Percentiles rank a stretch among this genome's conserved stretches.
These are phyloP conservation scores for Chaetomium globosum DNA, from an alignment of 2,329 filamentous ascomycete genomes.

Conservation along the genomic window DNA sequence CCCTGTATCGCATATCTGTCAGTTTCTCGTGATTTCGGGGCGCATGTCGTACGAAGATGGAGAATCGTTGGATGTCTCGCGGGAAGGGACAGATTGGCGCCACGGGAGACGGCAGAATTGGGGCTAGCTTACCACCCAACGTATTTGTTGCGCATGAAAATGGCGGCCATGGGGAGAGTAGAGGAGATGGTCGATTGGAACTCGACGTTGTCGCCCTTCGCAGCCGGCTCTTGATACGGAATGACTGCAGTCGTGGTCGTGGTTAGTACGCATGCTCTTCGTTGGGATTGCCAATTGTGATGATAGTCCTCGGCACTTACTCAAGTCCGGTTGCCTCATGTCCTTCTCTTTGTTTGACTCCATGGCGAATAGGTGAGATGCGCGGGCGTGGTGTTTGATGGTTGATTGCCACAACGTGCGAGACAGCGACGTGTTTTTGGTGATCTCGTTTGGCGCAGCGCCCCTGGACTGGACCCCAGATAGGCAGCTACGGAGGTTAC, in stretches of 20 bases:
- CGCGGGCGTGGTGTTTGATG: neutral
- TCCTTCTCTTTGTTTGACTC: conserved; percentile 47
- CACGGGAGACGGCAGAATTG: neutral
- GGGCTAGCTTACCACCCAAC: conserved; percentile 60
- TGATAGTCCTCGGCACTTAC: conserved; percentile 39
- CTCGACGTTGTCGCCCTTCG: conserved; percentile 66
- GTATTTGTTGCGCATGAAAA: conserved; percentile 89
- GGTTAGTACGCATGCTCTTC: conserved; percentile 18
- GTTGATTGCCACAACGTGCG: conserved; percentile 6
- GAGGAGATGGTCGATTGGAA: conserved; percentile 71
- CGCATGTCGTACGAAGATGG: neutral
- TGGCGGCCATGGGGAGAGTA: conserved; percentile 92
- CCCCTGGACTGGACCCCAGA: neutral
- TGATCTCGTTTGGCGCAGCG: neutral
- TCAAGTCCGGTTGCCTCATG: conserved; percentile 50
- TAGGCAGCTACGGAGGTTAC: too few species aligned
- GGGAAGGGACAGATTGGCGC: neutral
- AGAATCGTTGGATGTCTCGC: neutral
- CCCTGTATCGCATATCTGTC: conserved; percentile 50
- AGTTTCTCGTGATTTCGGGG: neutral
- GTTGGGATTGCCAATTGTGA: neutral
- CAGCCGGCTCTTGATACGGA: conserved; percentile 77
- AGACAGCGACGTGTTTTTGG: conserved; percentile 18
- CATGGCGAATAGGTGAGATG: conserved; percentile 40
- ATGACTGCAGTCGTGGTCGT: conserved; percentile 62